Evolutionary conservation across 129 eudicot genomes (phyloP).

Genomic region (Cynara cardunculus): DNA sequence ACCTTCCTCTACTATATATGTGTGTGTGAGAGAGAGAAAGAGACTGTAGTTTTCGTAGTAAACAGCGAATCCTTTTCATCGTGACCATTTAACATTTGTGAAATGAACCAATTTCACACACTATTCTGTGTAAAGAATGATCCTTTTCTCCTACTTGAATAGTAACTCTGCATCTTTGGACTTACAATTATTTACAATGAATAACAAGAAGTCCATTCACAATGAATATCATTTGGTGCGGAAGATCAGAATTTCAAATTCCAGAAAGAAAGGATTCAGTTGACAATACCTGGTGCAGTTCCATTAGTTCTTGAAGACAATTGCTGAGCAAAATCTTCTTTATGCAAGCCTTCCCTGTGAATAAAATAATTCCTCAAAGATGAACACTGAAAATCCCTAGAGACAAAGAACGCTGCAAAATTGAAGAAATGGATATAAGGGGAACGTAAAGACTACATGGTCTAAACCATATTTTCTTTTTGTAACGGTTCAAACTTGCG

Average conservation of each 20-base stretch:
- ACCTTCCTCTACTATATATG: no score
- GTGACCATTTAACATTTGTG: no score
- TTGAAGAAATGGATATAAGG: background rate
- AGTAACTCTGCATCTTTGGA: no score
- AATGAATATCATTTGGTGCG: background rate
- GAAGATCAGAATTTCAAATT: background rate
- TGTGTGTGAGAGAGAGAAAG: no score
- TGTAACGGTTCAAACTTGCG: background rate
- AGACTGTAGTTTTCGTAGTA: no score
- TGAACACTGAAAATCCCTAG: background rate
- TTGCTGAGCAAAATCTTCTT: slow-evolving; percentile 87
- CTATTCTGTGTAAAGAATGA: no score
- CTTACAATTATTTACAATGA: no score
- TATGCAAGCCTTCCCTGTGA: slow-evolving; percentile 92
- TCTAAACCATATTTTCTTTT: background rate
- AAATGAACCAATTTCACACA: no score
- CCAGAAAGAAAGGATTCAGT: background rate
- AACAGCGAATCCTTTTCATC: no score
- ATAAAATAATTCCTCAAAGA: slow-evolving; percentile 6
- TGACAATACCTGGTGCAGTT: slow-evolving; percentile 76
- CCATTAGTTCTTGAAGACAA: slow-evolving; percentile 96
- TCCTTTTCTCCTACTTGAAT: no score
- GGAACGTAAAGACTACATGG: background rate
- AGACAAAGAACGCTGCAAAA: background rate
- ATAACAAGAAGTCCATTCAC: no score